Base-by-base conservation (phyloP, 176 grass and related monocot species). In the Poa annua region DNA sequence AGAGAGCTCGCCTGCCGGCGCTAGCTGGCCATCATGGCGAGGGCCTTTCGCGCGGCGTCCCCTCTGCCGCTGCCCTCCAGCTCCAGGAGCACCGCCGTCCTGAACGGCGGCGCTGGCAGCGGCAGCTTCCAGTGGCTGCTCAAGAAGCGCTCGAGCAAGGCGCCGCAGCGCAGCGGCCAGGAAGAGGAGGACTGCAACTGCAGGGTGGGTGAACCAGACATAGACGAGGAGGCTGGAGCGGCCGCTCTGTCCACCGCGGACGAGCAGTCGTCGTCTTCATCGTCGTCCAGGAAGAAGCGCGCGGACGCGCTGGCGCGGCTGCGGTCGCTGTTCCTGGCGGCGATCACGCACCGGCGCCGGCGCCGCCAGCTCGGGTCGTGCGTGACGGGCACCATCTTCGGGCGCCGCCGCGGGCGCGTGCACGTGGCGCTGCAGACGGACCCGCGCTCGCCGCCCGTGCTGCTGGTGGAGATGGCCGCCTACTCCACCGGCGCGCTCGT, bases 331-430 rank as follows among this genome's bases (percentile, higher is more conserved):
- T 75, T 98, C 81, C 50, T 92, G 11, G 91, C 91, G 8, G 92
- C 78, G 59, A 91, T 96, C 64, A 87, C 87, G 71, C 81, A 77
- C 50, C 83, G 81, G 16, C 85, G 82, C 15, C 69, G 86, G 25
- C 79, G 89, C 44, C 75, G 79, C 48, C 86, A 91, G 63, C 88
- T 94, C 38, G 93, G 91, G 11, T 85, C 89, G 9, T 75, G 90
- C 65, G 90, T 98, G 7, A 93, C 92, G n/a, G 96, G 96, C 55
- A 98, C 96, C 44, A 94, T 98, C 84, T 98, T 91, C 83, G 96
- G 96, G 4, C 89, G 82, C 3, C 87, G 96, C 1, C 89, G 91
- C 34, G 96, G 96, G 0, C 88, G 84, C 75, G 93, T 98, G 15
- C 87, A 92, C 80, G 26, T 98, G 4, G 90, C 96, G 54, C 94